Evolutionary conservation across 2,329 filamentous ascomycete species (phyloP).

Genomic region (Claviceps sp.): DNA sequence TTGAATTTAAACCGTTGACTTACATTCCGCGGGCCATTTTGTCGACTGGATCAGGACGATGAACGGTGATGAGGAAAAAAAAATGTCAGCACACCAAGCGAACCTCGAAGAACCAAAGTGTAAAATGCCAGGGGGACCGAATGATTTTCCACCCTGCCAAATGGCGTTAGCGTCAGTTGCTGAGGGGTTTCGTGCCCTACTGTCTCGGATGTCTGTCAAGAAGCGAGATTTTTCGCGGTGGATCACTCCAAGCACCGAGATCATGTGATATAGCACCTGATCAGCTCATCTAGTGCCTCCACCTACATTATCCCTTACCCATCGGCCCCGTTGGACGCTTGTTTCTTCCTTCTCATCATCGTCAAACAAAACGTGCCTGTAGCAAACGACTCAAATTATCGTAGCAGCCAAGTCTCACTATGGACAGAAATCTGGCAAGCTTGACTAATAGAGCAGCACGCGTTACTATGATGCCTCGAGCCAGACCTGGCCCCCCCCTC

Average conservation of each 20-base stretch:
- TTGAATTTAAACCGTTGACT: conserved; percentile 18
- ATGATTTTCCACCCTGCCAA: conserved; percentile 16
- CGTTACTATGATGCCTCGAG: too few species aligned
- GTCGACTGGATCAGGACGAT: conserved; percentile 26
- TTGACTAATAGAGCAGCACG: too few species aligned
- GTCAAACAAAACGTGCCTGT: too few species aligned
- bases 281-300: neutral
- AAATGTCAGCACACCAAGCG: conserved; percentile 10
- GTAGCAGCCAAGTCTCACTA: too few species aligned
- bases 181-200: conserved; percentile 25
- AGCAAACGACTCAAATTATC: too few species aligned
- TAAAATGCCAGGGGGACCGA: conserved; percentile 16
- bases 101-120: conserved; percentile 9
- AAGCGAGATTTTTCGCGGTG: neutral
- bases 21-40: conserved; percentile 55
- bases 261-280: conserved; percentile 7
- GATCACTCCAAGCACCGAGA: too few species aligned
- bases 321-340: neutral
- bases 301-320: neutral
- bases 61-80: conserved; percentile 22
- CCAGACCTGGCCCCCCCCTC: too few species aligned
- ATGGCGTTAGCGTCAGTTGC: conserved; percentile 12
- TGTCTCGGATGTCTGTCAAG: neutral
- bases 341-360: neutral
- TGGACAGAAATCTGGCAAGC: too few species aligned